Conservation (phyloP, 768 basidiomycete species). For the Daedalea quercina region DNA sequence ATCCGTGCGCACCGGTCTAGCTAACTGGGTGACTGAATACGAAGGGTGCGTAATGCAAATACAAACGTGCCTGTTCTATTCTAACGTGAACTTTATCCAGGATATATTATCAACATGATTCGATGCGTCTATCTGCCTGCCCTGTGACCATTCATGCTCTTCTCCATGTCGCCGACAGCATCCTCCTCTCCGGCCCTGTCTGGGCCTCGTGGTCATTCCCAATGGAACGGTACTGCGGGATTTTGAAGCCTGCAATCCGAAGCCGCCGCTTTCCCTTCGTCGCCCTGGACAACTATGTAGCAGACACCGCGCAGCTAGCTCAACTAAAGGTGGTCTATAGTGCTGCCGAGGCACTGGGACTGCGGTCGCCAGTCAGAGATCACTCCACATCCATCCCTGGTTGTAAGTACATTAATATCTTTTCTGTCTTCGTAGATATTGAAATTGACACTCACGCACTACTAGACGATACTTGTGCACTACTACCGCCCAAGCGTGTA, state of each 20-base stretch:
- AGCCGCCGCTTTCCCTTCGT: conserved; percentile 16
- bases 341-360: background rate
- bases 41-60: conserved; percentile 35
- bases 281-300: conserved; percentile 11
- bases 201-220: conserved; percentile 25
- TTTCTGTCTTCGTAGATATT: background rate
- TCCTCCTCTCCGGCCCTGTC: conserved; percentile 15
- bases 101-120: conserved; percentile 24
- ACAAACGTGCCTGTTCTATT: background rate
- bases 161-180: conserved; percentile 24
- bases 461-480: no score
- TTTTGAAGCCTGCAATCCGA: conserved; percentile 13
- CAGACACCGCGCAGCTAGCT: conserved; percentile 3
- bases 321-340: conserved; percentile 13
- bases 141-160: conserved; percentile 27
- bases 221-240: conserved; percentile 24
- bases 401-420: background rate
- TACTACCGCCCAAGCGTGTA: no score
- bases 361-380: background rate
- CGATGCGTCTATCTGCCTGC: conserved; percentile 20
- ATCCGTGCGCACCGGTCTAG: conserved; percentile 24
- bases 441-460: no score
- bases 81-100: background rate
- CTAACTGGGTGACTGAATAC: conserved; percentile 30
- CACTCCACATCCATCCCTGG: background rate